Base-by-base conservation (phyloP, 306 rosid genomes). In the Citrullus mucosospermus region DNA sequence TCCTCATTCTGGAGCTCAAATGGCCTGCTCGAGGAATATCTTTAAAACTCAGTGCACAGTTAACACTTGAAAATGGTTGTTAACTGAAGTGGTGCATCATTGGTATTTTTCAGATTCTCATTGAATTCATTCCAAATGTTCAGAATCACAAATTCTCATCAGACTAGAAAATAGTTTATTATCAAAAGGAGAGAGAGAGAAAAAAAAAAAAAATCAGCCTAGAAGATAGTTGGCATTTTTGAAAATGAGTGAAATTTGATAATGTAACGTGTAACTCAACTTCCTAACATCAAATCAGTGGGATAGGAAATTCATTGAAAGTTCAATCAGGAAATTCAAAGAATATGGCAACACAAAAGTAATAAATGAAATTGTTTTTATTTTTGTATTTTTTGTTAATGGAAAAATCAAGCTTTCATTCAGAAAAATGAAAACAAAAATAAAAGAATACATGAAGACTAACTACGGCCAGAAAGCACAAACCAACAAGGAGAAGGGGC, bases 11-110 rank as follows among this genome's bases (percentile, higher is more conserved):
- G 76, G 56, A 87, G 86, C 25, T 66, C 81, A 69, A 80, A 85
- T 6, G 90, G 87, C 84, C 96, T 90, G 90, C 81, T 79, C 62
- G 48, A 79, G 71, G 30, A 61, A 82, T 28, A 76, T 8, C 18
- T 36, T 38, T 3, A 18, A 75, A 17, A 34, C 32, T 75, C 41
- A 46, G 39, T 39, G 25, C 41, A 71, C 79, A 38, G 32, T 38
- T 51, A 55, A 30, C 65, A 73, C 59, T 73, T 72, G 57, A 72
- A n/a, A 25, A 72, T 44, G 77, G 39, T 17, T 4, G 20, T 17
- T 8, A 25, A 25, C 59, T 5, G 6, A 13, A 8, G 41, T 46
- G 58, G 51, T 50, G 62, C 1, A 16, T 51, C 78, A 28, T 30
- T 28, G 28, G 25, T 51, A 53, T 25, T 7, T 46, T 53, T 38